These are phyloP conservation scores for Triticum turgidum DNA, from an alignment of 176 grass and related monocot species.

Conservation along the genomic window DNA sequence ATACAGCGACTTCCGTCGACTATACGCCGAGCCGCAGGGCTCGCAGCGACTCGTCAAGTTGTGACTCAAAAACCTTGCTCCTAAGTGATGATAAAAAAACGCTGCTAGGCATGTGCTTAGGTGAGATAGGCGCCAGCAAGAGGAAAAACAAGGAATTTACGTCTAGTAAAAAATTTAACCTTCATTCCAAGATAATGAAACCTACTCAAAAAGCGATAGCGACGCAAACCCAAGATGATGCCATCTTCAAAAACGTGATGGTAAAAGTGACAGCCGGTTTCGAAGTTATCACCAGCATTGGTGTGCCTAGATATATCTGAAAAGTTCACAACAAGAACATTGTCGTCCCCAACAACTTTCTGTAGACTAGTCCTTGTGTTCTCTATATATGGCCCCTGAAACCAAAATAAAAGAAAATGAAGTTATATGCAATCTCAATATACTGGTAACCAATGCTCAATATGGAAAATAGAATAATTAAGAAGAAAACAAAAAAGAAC, in stretches of 20 bases:
- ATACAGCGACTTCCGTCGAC: too few relatives aligned
- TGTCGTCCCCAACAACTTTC: constrained; percentile 72
- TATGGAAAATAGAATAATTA: not conserved
- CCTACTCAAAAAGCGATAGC: constrained; percentile 14
- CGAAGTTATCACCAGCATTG: not conserved
- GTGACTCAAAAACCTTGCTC: too few relatives aligned
- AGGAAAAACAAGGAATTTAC: not conserved
- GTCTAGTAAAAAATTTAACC: not conserved
- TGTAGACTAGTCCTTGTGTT: constrained; percentile 59
- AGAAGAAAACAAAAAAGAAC: not conserved
- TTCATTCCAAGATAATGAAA: not conserved
- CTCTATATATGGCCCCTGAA: constrained; percentile 72
- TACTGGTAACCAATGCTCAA: not conserved
- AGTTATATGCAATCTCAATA: not conserved
- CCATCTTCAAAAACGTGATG: not conserved
- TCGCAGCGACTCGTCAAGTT: too few relatives aligned
- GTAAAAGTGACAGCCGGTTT: not conserved
- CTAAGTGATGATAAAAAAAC: not conserved
- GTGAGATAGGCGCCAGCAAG: not conserved
- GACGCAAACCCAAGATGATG: not conserved
- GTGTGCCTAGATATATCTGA: not conserved
- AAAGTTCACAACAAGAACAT: constrained; percentile 77
- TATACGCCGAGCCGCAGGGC: too few relatives aligned
- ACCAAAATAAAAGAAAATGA: constrained; percentile 8
- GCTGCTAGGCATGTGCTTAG: not conserved